phyloP scores from a whole-genome alignment of 495 filamentous ascomycete genomes.

The Tuber melanosporum region DNA sequence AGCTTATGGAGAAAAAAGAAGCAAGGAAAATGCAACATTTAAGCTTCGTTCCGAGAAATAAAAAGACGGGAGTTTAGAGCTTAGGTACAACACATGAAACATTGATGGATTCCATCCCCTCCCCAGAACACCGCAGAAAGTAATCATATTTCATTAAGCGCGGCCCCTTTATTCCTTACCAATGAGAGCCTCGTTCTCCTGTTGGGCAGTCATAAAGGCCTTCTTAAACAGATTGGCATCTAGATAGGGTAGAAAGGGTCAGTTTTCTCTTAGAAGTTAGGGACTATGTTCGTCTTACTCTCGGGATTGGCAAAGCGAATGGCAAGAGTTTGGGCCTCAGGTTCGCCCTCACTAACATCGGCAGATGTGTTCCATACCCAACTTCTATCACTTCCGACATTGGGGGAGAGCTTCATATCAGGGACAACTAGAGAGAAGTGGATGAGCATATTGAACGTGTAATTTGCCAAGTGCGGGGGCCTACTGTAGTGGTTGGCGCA shows the following conservation, averaged over 20 bases:
- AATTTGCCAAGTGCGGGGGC: conserved; percentile 37
- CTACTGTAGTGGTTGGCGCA: conserved; percentile 99
- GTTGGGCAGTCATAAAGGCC: conserved; percentile 93
- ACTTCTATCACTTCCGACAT: conserved; percentile 93
- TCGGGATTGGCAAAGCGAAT: conserved; percentile 98
- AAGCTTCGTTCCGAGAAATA: background rate
- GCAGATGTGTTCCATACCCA: conserved; percentile 99
- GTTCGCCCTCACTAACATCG: conserved; percentile 96
- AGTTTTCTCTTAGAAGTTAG: background rate
- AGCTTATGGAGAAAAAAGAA: background rate
- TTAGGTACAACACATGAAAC: conserved; percentile 4
- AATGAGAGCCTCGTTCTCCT: conserved; percentile 89
- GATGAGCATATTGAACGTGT: conserved; percentile 16
- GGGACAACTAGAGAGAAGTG: conserved; percentile 68
- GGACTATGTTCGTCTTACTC: conserved; percentile 56
- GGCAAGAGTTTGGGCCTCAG: conserved; percentile 90
- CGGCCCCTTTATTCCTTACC: conserved; percentile 44
- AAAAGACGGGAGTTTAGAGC: background rate
- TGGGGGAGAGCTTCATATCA: conserved; percentile 96
- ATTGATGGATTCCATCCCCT: background rate
- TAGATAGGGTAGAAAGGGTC: conserved; percentile 41
- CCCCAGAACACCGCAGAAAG: background rate
- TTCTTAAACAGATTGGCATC: conserved; percentile 98
- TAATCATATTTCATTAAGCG: background rate
- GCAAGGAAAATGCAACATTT: background rate